Percentiles rank a stretch among this genome's conserved stretches.
Evolutionary conservation across 345 rosid species (phyloP).

Genomic region (Eucalyptus sp.): DNA sequence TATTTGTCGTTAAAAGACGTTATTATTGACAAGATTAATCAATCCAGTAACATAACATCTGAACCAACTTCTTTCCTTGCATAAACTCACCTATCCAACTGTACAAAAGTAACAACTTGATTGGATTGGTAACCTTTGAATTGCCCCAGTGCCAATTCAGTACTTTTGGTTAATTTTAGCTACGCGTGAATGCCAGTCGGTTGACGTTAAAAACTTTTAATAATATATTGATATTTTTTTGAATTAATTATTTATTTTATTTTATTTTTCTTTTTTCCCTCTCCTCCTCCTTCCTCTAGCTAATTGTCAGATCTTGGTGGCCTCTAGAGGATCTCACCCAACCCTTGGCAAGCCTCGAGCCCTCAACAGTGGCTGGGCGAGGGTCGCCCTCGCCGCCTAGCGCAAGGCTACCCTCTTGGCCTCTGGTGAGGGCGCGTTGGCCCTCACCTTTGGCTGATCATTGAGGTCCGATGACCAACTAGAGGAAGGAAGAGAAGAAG

Average conservation of each 20-base stretch:
- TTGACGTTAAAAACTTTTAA: accelerated
- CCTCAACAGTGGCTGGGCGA: accelerated
- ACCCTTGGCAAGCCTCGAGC: background rate
- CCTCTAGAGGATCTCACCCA: background rate
- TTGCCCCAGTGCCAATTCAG: accelerated
- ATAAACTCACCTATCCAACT: background rate
- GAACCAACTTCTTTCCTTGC: background rate
- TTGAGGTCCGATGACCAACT: accelerated
- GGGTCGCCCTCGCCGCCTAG: accelerated
- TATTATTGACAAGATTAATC: background rate
- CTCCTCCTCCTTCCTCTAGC: too few relatives aligned
- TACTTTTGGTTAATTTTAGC: accelerated
- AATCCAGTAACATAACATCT: background rate
- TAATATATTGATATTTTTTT: too few relatives aligned
- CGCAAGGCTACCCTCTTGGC: accelerated
- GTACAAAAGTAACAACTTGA: background rate
- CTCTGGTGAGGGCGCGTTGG: accelerated
- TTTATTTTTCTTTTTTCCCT: accelerated
- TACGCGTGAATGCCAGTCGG: accelerated
- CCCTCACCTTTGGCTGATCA: accelerated
- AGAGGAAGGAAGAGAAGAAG: background rate
- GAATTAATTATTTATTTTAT: accelerated
- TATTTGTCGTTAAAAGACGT: background rate
- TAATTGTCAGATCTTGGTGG: too few relatives aligned
- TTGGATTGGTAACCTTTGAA: background rate